phyloP scores from a whole-genome alignment of 208 protist genomes.

The Leishmania aethiopica region DNA sequence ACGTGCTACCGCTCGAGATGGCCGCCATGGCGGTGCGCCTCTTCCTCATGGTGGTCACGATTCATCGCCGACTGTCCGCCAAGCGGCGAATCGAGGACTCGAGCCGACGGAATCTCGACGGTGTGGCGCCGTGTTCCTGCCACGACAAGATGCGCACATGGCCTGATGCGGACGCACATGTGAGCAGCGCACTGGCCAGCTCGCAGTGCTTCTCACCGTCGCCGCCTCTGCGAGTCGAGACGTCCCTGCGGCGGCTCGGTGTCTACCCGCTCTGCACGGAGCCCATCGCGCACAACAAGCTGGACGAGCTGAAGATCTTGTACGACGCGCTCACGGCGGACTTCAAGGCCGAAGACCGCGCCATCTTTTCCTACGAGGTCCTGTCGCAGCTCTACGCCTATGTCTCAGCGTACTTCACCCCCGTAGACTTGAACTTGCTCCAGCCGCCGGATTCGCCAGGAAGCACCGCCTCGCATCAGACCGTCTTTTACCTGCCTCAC shows the following conservation, averaged over 20 bases:
- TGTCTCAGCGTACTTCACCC: slow-evolving; percentile 51
- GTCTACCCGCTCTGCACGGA: slow-evolving; percentile 39
- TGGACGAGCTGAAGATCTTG: slow-evolving; percentile 43
- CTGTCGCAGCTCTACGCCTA: slow-evolving; percentile 65
- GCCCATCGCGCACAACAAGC: slow-evolving; percentile 18
- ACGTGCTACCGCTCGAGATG: slow-evolving; percentile 61
- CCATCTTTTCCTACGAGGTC: slow-evolving; percentile 49
- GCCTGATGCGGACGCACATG: neutral
- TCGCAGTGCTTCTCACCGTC: slow-evolving; percentile 18
- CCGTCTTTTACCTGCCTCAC: slow-evolving; percentile 34
- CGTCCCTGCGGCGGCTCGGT: slow-evolving; percentile 36
- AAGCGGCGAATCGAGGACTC: slow-evolving; percentile 34
- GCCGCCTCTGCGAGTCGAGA: slow-evolving; percentile 31
- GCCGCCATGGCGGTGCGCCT: slow-evolving; percentile 67
- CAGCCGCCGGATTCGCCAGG: slow-evolving; percentile 1
- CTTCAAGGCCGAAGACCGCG: slow-evolving; percentile 56
- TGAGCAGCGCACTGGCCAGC: neutral
- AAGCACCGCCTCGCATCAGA: slow-evolving; percentile 5
- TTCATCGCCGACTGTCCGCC: slow-evolving; percentile 49
- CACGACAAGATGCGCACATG: slow-evolving; percentile 7
- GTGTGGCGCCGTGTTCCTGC: neutral
- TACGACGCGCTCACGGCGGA: slow-evolving; percentile 55
- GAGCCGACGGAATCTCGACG: slow-evolving; percentile 6
- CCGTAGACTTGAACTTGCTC: slow-evolving; percentile 28
- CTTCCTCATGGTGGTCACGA: slow-evolving; percentile 71